Conservation (phyloP, 306 rosid genomes). For the Astragalus glycyphyllos region DNA sequence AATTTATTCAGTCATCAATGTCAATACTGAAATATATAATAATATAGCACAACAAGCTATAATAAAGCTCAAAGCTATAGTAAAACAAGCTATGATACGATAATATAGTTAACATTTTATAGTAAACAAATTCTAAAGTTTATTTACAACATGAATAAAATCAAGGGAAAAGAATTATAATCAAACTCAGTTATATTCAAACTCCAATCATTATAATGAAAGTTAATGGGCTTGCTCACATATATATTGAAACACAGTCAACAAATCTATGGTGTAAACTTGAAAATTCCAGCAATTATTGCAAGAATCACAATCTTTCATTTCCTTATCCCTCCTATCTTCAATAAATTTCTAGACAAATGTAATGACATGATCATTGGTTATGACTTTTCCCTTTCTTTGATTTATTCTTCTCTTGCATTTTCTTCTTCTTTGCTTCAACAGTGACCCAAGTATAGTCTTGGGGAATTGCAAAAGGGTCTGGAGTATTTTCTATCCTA, state of each 20-base stretch:
- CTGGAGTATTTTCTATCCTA: slow-evolving; percentile 83
- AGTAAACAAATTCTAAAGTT: slow-evolving; percentile 29
- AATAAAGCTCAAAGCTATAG: background rate
- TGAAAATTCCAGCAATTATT: slow-evolving; percentile 31
- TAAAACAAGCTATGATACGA: slow-evolving; percentile 1
- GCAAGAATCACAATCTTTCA: slow-evolving; percentile 49
- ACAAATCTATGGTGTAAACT: slow-evolving; percentile 42
- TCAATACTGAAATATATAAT: background rate
- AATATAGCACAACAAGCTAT: slow-evolving; percentile 12
- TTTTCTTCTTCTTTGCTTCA: slow-evolving; percentile 82
- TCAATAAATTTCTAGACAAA: slow-evolving; percentile 40
- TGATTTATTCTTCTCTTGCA: slow-evolving; percentile 91
- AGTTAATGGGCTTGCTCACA: slow-evolving; percentile 43
- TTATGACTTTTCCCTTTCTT: slow-evolving; percentile 81
- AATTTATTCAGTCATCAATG: background rate
- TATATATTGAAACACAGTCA: slow-evolving; percentile 38
- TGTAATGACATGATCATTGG: slow-evolving; percentile 41
- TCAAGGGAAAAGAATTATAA: slow-evolving; percentile 39
- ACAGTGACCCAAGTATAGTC: slow-evolving; percentile 91
- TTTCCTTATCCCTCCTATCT: slow-evolving; percentile 38
- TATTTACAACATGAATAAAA: slow-evolving; percentile 53
- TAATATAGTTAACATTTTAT: slow-evolving; percentile 11
- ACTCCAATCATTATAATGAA: slow-evolving; percentile 38
- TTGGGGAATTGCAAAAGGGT: slow-evolving; percentile 82
- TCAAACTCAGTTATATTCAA: slow-evolving; percentile 29